Conservation (phyloP, 768 basidiomycete species). For the Podaxis sp. region DNA sequence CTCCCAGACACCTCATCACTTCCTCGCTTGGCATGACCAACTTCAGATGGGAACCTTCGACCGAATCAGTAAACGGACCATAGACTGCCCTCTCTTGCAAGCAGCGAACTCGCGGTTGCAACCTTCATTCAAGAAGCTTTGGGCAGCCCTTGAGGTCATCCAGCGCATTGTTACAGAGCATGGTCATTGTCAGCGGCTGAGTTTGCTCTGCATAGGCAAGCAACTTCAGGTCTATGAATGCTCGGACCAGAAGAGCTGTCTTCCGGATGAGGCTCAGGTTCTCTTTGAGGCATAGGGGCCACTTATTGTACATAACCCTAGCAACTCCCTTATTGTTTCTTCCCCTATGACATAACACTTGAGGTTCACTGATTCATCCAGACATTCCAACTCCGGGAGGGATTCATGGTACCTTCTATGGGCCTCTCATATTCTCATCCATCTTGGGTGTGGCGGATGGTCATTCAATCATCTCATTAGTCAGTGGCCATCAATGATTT, state of each 20-base stretch:
- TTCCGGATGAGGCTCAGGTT: conserved; percentile 43
- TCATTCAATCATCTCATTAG: not conserved
- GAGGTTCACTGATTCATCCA: no score
- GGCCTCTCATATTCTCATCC: no score
- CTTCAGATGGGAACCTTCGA: conserved; percentile 44
- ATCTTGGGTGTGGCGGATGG: no score
- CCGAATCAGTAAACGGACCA: conserved; percentile 45
- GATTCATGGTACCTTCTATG: no score
- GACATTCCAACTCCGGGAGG: no score
- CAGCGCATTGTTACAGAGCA: conserved; percentile 48
- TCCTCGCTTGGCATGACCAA: conserved; percentile 54
- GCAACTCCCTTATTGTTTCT: no score
- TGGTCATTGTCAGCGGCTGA: conserved; percentile 52
- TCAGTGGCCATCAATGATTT: no score
- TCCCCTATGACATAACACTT: no score
- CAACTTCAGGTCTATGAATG: conserved; percentile 52
- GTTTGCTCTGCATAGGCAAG: conserved; percentile 49
- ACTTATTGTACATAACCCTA: not conserved
- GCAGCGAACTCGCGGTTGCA: conserved; percentile 30
- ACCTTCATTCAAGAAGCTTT: conserved; percentile 35
- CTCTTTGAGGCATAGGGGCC: conserved; percentile 9
- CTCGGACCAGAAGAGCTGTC: conserved; percentile 37
- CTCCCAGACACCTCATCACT: conserved; percentile 64
- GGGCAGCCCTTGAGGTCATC: conserved; percentile 42
- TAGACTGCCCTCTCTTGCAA: conserved; percentile 36